These are phyloP conservation scores for Nannizziopsis arthrosporioides DNA, from an alignment of 2,329 filamentous ascomycete genomes.

Conservation along the genomic window DNA sequence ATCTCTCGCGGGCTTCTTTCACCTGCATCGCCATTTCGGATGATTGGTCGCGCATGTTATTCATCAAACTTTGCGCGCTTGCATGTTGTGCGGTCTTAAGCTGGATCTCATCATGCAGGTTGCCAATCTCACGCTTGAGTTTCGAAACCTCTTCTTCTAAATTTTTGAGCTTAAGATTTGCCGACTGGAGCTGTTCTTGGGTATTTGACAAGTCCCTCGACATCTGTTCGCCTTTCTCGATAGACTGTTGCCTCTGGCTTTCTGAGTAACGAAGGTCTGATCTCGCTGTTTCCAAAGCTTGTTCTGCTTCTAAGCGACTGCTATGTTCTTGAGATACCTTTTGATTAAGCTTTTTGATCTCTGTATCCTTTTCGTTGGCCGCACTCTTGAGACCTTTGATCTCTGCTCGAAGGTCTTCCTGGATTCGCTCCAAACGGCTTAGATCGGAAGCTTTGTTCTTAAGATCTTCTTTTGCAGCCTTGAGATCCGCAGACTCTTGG, in stretches of 20 bases:
- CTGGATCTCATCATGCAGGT: constrained; percentile 65
- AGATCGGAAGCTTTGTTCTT: constrained; percentile 52
- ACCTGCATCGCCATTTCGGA: constrained; percentile 81
- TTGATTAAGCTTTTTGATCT: constrained; percentile 66
- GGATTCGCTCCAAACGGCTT: constrained; percentile 64
- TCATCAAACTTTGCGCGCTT: constrained; percentile 72
- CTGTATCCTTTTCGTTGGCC: constrained; percentile 59
- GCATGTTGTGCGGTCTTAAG: constrained; percentile 76
- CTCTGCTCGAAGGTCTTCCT: constrained; percentile 70
- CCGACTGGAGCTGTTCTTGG: constrained; percentile 55
- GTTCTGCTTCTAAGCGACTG: constrained; percentile 61
- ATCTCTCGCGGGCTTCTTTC: constrained; percentile 72
- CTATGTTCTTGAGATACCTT: constrained; percentile 65
- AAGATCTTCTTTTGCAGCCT: constrained; percentile 63
- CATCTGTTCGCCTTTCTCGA: constrained; percentile 60
- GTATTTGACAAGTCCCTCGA: constrained; percentile 57
- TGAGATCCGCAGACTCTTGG: constrained; percentile 63
- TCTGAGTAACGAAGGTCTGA: constrained; percentile 69
- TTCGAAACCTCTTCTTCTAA: constrained; percentile 63
- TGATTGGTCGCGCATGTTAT: constrained; percentile 86
- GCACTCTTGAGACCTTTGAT: constrained; percentile 58
- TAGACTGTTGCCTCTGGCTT: constrained; percentile 64
- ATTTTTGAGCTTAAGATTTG: constrained; percentile 51
- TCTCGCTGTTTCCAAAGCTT: constrained; percentile 60
- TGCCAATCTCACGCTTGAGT: constrained; percentile 54